Evolutionary conservation across 805 yeast species (phyloP).

Genomic region (Saturnispora kantuleensis): DNA sequence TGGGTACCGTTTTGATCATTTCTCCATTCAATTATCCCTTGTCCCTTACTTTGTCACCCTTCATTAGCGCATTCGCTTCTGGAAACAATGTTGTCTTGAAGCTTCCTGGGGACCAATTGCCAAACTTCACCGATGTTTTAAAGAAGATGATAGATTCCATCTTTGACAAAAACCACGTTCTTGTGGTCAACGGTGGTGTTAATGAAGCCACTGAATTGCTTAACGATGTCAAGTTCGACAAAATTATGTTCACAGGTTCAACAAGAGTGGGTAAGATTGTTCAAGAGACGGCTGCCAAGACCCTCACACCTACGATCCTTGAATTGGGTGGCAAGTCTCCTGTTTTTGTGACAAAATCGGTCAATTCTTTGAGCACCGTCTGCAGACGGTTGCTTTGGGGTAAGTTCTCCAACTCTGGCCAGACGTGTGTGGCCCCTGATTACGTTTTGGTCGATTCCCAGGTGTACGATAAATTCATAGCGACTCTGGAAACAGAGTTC

Average conservation of each 20-base stretch:
- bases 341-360: conserved; percentile 37
- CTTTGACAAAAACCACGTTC: conserved; percentile 46
- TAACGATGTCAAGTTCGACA: conserved; percentile 55
- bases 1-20: conserved; percentile 65
- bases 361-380: conserved; percentile 28
- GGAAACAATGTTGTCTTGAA: conserved; percentile 77
- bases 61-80: conserved; percentile 73
- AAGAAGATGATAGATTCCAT: conserved; percentile 44
- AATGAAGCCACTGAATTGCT: conserved; percentile 50
- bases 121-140: conserved; percentile 47
- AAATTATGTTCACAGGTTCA: conserved; percentile 82
- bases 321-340: conserved; percentile 96
- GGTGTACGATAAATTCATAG: conserved; percentile 42
- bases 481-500: conserved; percentile 2
- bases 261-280: conserved; percentile 66
- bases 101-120: conserved; percentile 60
- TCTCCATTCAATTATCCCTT: conserved; percentile 80
- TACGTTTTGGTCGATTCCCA: conserved; percentile 60
- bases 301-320: conserved; percentile 66
- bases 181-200: conserved; percentile 64
- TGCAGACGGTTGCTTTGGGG: conserved; percentile 71
- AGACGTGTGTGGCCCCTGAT: conserved; percentile 86
- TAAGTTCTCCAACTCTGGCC: conserved; percentile 73
- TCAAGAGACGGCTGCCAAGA: conserved; percentile 74
- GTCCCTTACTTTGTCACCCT: conserved; percentile 49